Percentiles rank a stretch among this genome's conserved stretches.
Evolutionary conservation across 83 land plant genomes (phyloP).

Genomic region (Thuja plicata): DNA sequence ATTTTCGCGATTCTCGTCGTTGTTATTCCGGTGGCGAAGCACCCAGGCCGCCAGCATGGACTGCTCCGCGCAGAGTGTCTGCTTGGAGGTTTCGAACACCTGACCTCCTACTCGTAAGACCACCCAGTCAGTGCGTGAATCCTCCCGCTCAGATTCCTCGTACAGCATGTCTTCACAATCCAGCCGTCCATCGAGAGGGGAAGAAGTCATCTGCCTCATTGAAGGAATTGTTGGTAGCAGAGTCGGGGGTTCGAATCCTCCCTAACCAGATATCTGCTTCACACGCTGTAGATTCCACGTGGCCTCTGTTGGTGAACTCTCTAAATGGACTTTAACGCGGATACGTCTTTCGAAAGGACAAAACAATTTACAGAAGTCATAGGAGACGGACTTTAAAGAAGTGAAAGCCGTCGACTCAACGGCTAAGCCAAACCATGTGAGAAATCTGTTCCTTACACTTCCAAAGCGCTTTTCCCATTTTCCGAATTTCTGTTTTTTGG

Average conservation of each 20-base stretch:
- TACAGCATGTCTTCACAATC: background rate
- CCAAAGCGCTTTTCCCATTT: too few species aligned
- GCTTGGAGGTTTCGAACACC: conserved; percentile 21
- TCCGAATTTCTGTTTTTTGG: too few species aligned
- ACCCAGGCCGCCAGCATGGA: conserved; percentile 39
- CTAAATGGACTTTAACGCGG: background rate
- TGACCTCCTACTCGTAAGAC: conserved; percentile 29
- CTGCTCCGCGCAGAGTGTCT: conserved; percentile 28
- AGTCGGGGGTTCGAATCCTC: background rate
- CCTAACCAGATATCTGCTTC: background rate
- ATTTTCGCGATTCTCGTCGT: background rate
- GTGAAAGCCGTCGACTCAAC: background rate
- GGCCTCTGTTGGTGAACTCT: background rate
- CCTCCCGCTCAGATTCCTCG: background rate
- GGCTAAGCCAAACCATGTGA: too few species aligned
- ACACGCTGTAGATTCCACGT: background rate
- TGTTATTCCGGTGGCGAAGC: conserved; percentile 13
- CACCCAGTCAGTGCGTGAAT: conserved; percentile 7
- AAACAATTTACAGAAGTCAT: background rate
- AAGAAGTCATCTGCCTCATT: background rate
- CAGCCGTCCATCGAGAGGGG: background rate
- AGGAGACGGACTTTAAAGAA: background rate
- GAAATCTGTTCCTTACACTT: too few species aligned
- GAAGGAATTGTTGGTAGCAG: background rate
- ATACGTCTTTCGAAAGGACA: background rate